Evolutionary conservation across 2,329 filamentous ascomycete species (phyloP).

Genomic region (Furcasterigmium sp.): DNA sequence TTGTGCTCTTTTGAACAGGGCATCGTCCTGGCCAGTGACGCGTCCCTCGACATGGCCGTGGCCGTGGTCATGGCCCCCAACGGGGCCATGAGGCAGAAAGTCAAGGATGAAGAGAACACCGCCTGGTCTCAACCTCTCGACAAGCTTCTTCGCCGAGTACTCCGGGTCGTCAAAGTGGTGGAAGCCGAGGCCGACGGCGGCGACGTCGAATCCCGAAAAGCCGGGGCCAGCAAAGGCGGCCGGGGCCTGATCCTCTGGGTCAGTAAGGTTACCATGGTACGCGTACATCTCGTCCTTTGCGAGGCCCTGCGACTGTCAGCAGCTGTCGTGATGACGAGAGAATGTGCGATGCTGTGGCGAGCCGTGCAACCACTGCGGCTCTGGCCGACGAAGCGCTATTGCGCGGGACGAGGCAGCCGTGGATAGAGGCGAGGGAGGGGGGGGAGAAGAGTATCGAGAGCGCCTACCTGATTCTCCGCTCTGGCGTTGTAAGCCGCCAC

Average conservation of each 20-base stretch:
- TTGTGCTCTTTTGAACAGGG: conserved; percentile 7
- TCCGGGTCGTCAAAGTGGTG: conserved; percentile 65
- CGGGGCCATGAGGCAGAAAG: conserved; percentile 50
- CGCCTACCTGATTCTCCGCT: conserved; percentile 45
- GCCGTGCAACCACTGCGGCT: too few species aligned
- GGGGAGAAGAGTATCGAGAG: too few species aligned
- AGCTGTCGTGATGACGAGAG: background rate
- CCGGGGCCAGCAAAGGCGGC: conserved; percentile 51
- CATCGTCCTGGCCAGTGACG: conserved; percentile 15
- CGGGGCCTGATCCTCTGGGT: conserved; percentile 39
- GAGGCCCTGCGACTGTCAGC: conserved; percentile 34
- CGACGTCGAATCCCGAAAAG: conserved; percentile 66
- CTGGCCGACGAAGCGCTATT: too few species aligned
- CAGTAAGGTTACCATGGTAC: conserved; percentile 52
- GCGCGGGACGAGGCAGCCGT: too few species aligned
- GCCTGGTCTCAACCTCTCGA: conserved; percentile 56
- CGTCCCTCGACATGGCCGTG: conserved; percentile 15
- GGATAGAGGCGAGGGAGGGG: background rate
- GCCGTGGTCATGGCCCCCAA: conserved; percentile 12
- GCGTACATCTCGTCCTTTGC: conserved; percentile 47
- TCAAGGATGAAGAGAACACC: conserved; percentile 66
- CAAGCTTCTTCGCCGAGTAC: conserved; percentile 53
- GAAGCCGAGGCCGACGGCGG: conserved; percentile 56
- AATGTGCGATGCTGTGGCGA: too few species aligned
- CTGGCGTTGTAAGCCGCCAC: conserved; percentile 59